Evolutionary conservation across 176 grass and related monocot genomes (phyloP).

Genomic region (Zoysia pacifica): DNA sequence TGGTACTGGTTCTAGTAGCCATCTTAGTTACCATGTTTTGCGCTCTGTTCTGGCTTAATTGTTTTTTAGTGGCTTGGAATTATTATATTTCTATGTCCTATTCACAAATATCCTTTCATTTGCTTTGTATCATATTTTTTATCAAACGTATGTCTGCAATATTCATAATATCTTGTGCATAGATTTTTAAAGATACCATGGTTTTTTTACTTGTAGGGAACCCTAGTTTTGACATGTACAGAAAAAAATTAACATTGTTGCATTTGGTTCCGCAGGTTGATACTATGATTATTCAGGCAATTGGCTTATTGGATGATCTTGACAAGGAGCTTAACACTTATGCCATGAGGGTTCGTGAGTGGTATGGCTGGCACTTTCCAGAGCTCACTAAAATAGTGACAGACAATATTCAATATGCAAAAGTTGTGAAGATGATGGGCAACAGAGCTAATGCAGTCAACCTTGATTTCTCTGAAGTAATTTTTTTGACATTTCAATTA

Average conservation of each 20-base stretch:
- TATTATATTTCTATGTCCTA: neutral
- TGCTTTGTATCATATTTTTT: neutral
- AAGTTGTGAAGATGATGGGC: conserved; percentile 84
- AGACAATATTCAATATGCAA: conserved; percentile 92
- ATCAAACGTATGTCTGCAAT: neutral
- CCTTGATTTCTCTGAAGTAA: conserved; percentile 92
- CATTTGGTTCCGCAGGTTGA: conserved; percentile 46
- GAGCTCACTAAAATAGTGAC: conserved; percentile 84
- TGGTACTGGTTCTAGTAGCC: neutral
- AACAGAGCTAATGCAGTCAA: conserved; percentile 59
- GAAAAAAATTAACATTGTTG: neutral
- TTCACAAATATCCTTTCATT: neutral
- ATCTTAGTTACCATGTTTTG: neutral
- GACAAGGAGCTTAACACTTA: conserved; percentile 96
- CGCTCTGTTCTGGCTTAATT: neutral
- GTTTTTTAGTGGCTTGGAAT: neutral
- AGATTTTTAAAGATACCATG: neutral
- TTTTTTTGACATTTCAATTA: neutral
- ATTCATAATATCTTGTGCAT: neutral
- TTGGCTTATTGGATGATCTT: conserved; percentile 93
- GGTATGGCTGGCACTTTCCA: conserved; percentile 98
- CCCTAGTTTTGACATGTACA: neutral
- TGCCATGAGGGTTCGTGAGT: conserved; percentile 96
- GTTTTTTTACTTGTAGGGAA: neutral
- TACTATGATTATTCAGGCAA: conserved; percentile 98